Base-by-base conservation (phyloP, 495 filamentous ascomycete genomes). In the Neurospora africana region DNA sequence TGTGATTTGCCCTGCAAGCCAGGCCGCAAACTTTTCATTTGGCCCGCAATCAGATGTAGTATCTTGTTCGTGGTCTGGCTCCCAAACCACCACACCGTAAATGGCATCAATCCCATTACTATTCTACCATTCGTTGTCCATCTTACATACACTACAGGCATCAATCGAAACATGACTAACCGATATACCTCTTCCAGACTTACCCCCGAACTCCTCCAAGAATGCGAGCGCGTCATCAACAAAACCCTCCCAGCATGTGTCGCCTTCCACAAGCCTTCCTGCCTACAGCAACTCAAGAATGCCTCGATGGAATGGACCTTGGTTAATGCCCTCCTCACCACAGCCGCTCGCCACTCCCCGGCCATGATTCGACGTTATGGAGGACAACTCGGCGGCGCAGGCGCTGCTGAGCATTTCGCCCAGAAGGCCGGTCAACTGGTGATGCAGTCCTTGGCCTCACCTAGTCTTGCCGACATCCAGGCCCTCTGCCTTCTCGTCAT, bases 211-310 rank as follows among this genome's bases (percentile, higher is more conserved):
- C 74, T 84, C 61, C 76, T 85, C 71, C 78, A 78, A 70, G 84
- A 86, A 78, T 85, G 82, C 77, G 84, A 86, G 76, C 81, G 83
- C 61, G 83, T 86, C 71, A 82, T 85, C 72, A 79, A 76, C 74
- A 85, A 84, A 76, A 84, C 83, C 17, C 77, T 86, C 68, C 84
- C 84, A 67, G 84, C 84, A 75, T 86, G 83, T 72, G 82, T 86
- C 44, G 84, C 83, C 65, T 86, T 86, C 76, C 84, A 86, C 78
- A 85, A 85, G 76, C 83, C 84, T 65, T 84, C 84, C 7, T 85
- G 85, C 70, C 70, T 86, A 41, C 82, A 84, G 76, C 83, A 85
- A 74, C 79, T 86, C 27, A 85, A 85, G 81, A 84, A 80, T 41
- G 76, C 76, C 8, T 78, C 79, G 19, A 81, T 86, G 69, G 84